Conservation (phyloP, 495 filamentous ascomycete species). For the Podospora didyma region DNA sequence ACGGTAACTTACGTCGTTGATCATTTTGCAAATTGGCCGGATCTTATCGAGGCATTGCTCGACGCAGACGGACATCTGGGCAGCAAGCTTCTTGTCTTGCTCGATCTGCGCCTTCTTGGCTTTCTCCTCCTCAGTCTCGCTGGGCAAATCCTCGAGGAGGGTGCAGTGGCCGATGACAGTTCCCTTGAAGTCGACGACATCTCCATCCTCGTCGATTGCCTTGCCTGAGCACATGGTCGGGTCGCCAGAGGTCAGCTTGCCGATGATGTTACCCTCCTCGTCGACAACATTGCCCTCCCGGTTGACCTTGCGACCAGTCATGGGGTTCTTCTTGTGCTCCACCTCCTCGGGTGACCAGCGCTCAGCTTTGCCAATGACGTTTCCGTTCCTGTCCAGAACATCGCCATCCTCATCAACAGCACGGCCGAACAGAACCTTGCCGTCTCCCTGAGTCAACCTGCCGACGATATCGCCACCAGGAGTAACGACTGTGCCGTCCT, state of each 20-base stretch:
- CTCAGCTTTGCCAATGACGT: slow-evolving; percentile 75
- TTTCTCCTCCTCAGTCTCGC: slow-evolving; percentile 47
- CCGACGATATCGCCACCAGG: slow-evolving; percentile 65
- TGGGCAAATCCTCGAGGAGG: slow-evolving; percentile 70
- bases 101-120: slow-evolving; percentile 53
- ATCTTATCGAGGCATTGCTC: slow-evolving; percentile 77
- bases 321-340: slow-evolving; percentile 52
- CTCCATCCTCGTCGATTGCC: slow-evolving; percentile 80
- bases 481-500: slow-evolving; percentile 69
- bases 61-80: slow-evolving; percentile 71
- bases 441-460: slow-evolving; percentile 67
- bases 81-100: slow-evolving; percentile 69
- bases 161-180: slow-evolving; percentile 77
- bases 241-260: slow-evolving; percentile 71
- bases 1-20: slow-evolving; percentile 69
- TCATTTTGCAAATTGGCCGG: slow-evolving; percentile 81
- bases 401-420: slow-evolving; percentile 81
- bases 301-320: slow-evolving; percentile 75
- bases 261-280: slow-evolving; percentile 75
- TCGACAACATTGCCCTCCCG: slow-evolving; percentile 80
- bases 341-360: slow-evolving; percentile 78
- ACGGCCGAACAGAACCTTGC: slow-evolving; percentile 67
- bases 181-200: slow-evolving; percentile 78
- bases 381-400: slow-evolving; percentile 76
- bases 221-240: slow-evolving; percentile 67